A percentile compares a stretch with the other conserved stretches of the same genome.
Conservation (phyloP, 768 basidiomycete genomes). For the Solioccasus polychromus region DNA sequence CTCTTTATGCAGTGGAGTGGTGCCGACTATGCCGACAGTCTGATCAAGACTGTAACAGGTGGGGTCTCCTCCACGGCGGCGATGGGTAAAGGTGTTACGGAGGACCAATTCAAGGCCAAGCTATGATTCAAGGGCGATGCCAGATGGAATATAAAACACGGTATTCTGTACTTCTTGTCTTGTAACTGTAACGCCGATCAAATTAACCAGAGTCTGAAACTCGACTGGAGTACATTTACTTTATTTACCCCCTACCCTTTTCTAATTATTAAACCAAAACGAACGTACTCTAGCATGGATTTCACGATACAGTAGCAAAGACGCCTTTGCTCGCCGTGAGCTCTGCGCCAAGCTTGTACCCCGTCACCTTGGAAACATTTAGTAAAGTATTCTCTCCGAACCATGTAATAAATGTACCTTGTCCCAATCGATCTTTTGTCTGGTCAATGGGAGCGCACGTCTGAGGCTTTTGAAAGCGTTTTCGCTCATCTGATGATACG, state of each 20-base stretch:
- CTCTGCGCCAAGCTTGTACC: slow-evolving; percentile 76
- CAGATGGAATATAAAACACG: no score
- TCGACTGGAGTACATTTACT: no score
- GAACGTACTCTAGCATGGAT: not conserved
- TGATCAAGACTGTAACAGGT: slow-evolving; percentile 95
- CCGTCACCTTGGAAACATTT: slow-evolving; percentile 39
- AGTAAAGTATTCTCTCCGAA: not conserved
- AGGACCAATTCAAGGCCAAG: slow-evolving; percentile 71
- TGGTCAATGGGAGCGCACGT: slow-evolving; percentile 86
- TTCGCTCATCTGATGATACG: slow-evolving; percentile 88
- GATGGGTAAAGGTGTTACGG: slow-evolving; percentile 97
- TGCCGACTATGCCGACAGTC: slow-evolving; percentile 86
- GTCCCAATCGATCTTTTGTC: slow-evolving; percentile 96
- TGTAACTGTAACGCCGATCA: not conserved
- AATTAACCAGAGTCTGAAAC: no score
- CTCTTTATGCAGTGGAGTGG: slow-evolving; percentile 77
- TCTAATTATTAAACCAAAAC: not conserved
- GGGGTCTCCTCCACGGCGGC: slow-evolving; percentile 97
- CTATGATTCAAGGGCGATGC: slow-evolving; percentile 31
- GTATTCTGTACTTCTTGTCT: slow-evolving; percentile 3
- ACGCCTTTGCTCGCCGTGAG: slow-evolving; percentile 62
- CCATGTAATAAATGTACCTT: slow-evolving; percentile 48
- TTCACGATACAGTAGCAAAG: slow-evolving; percentile 36
- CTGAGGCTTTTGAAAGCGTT: slow-evolving; percentile 91
- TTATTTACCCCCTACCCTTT: no score